Evolutionary conservation across 108 stramenopile species (phyloP), one percentile per base, ranked within the genome.

Genomic region (Phaeodactylum tricornutum): DNA sequence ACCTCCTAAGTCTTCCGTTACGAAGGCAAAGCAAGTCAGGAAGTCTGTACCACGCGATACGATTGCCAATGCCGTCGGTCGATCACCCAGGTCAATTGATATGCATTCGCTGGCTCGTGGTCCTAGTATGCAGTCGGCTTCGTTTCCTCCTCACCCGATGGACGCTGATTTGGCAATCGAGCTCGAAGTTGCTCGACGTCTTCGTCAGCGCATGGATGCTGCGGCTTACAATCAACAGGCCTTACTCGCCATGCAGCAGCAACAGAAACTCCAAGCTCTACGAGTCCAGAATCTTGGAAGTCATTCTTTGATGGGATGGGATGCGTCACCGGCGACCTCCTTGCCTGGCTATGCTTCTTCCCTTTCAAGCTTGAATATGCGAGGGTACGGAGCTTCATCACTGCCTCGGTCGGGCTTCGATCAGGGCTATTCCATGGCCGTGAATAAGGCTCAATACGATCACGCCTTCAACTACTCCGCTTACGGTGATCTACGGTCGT

Each of bases 111-210:
- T 34, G 11, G 33, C 9, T 14, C n/a, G n/a, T n/a, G n/a, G n/a
- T n/a, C n/a, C n/a, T n/a, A n/a, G n/a, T n/a, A n/a, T n/a, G n/a
- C 9, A 11, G 33, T 29, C 26, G 17, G 43, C 43, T 15, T 29
- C 50, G 6, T 50, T 29, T 23, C 41, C 54, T 1, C 25, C 45
- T 15, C 47, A 48, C 8, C 29, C 56, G 37, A 48, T 42, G 21
- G 44, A 44, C 16, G 45, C 31, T 20, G 31, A 34, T 3, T 53
- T 57, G 26, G 69, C 69, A 12, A 64, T 71, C 42, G 69, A 71
- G 30, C 35, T 46, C 24, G 69, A 71, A 47, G 69, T 71, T 4
- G 22, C 39, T 1, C 50, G 69, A 15, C 62, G 69, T 0, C 32
- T 71, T 19, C 35, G 52, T 27, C 62, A 71, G 34, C 51, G 58